Base-by-base conservation (phyloP, 1,139 yeast species). In the Pichia sp. region DNA sequence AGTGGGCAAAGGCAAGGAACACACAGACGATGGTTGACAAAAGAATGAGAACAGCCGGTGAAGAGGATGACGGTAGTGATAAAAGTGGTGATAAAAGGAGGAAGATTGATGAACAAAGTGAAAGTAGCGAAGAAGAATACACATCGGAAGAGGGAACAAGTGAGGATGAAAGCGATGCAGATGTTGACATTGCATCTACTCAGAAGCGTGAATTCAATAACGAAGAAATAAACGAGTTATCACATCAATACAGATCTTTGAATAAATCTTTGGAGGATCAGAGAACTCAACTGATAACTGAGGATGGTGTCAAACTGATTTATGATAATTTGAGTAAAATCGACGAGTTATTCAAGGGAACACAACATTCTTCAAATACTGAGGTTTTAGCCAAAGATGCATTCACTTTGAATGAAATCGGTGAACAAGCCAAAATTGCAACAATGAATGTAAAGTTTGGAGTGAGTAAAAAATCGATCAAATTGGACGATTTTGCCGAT, bases 401-500 rank as follows among this genome's bases (percentile, higher is more conserved):
- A 1, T 65, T 67, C 37, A 68, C 73, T 16, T 58, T 73, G 49
- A 59, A 64, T 28, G 69, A 64, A 44, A 64, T 73, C 28, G 67
- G 74, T 42, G 68, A 69, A 44, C 63, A 73, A 47, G 69, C 76
- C n/a, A 68, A 69, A 39, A 56, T 72, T 31, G 82, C 83, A 45
- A 77, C 85, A 3, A 69, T 77, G 43, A 80, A 78, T 58, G 55
- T 81, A 50, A 73, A 73, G 45, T 64, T 81, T 39, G 85, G 80
- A 1, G 73, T 72, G 40, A 66, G 73, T 6, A 79, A 75, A 6
- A 66, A 71, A 7, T 63, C 75, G 2, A 57, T 84, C 8, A 71
- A 69, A 49, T 59, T 73, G 16, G 67, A 68, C 2, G 81, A 76
- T 27, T 73, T 79, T 48, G 55, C 72, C 5, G 54, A 60, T 27